These are phyloP conservation scores for Rhizophagus prolifer DNA, from an alignment of 192 early-diverging fungal genomes.

Conservation along the genomic window DNA sequence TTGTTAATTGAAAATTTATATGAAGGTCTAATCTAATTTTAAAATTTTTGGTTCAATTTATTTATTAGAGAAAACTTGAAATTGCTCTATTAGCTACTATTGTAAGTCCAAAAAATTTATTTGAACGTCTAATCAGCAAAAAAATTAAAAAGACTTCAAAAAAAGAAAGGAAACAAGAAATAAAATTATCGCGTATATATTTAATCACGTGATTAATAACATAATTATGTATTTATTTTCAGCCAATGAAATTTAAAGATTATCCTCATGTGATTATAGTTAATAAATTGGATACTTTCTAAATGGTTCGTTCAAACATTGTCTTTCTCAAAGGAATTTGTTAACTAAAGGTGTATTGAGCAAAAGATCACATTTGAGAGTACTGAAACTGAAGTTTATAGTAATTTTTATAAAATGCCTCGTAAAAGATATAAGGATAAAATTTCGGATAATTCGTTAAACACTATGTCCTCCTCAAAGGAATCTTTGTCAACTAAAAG, in stretches of 20 bases:
- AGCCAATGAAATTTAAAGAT: too few species aligned
- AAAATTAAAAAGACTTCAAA: slow-evolving; percentile 27
- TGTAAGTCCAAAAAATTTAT: slow-evolving; percentile 1
- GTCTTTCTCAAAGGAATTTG: background rate
- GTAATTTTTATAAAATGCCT: slow-evolving; percentile 41
- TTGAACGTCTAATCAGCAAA: background rate
- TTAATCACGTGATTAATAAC: too few species aligned
- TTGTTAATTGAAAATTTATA: background rate
- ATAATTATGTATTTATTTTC: too few species aligned
- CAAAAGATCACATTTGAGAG: background rate
- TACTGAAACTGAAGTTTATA: background rate
- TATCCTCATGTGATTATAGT: too few species aligned
- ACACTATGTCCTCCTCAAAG: too few species aligned
- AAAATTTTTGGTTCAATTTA: background rate
- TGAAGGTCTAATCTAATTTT: too few species aligned
- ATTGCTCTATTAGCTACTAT: slow-evolving; percentile 36
- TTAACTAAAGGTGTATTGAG: background rate
- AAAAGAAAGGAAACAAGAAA: slow-evolving; percentile 3
- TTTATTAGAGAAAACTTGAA: slow-evolving; percentile 42
- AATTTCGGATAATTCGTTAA: slow-evolving; percentile 46
- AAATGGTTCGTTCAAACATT: too few species aligned
- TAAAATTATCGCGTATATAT: too few species aligned
- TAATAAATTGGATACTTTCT: background rate
- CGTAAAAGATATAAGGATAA: slow-evolving; percentile 55
- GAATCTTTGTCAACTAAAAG: background rate